Conservation (phyloP, 108 stramenopile genomes). For the Cyclotella cryptica region DNA sequence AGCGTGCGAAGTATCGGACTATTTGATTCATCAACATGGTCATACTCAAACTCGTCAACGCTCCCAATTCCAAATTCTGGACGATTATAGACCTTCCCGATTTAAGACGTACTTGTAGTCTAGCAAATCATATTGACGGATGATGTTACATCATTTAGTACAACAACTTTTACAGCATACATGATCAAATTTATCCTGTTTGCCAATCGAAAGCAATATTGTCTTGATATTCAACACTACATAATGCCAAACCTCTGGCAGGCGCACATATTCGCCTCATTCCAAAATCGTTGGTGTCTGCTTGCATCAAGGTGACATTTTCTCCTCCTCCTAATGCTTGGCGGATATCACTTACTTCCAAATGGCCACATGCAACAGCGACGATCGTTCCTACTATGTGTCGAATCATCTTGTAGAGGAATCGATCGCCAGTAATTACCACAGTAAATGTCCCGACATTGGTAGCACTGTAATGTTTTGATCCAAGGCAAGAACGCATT, state of each 20-base stretch:
- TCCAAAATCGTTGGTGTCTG: conserved; percentile 9
- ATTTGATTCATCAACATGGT: not conserved
- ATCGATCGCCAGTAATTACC: conserved; percentile 74
- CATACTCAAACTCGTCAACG: not conserved
- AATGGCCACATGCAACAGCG: conserved; percentile 58
- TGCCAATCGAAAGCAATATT: conserved; percentile 43
- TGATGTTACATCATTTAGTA: not conserved
- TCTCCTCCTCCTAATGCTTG: conserved; percentile 37
- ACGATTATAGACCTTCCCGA: conserved; percentile 51
- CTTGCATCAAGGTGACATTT: not conserved
- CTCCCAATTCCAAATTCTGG: conserved; percentile 38
- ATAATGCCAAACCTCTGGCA: conserved; percentile 50
- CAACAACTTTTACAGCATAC: too few relatives aligned
- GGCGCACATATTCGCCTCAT: conserved; percentile 51
- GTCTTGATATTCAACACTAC: conserved; percentile 30
- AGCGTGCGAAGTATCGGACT: conserved; percentile 54
- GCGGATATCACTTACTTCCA: conserved; percentile 56
- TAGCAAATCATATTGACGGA: not conserved
- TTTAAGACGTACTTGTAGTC: conserved; percentile 28
- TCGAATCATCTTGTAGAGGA: conserved; percentile 86
- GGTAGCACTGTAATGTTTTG: conserved; percentile 21
- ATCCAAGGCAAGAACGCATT: not conserved
- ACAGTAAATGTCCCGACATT: conserved; percentile 52
- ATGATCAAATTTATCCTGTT: conserved; percentile 14
- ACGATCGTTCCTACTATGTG: conserved; percentile 83